Evolutionary conservation across 2,329 filamentous ascomycete genomes (phyloP), one percentile per base, ranked within the genome.

Genomic region (Curvularia sp.): DNA sequence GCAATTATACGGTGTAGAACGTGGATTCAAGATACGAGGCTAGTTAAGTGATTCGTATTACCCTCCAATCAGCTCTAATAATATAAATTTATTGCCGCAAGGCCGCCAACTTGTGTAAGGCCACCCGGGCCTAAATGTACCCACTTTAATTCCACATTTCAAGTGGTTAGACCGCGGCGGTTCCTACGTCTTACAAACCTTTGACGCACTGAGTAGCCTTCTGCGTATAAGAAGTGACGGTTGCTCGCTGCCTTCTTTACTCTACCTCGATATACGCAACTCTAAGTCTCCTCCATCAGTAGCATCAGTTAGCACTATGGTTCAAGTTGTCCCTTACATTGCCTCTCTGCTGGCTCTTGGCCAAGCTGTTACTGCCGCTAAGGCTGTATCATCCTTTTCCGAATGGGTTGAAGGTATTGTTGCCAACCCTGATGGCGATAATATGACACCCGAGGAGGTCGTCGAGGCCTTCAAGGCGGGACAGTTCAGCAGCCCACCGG

Each of bases 361-460:
- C 31, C 59, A 61, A 43, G 55, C 59, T 48, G 49, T 56, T 47
- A 38, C 33, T 53, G 52, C 59, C 18, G 55, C 59, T 28, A 61
- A 61, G 49, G 55, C 59, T 53, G 55, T 61, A 10, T 53, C 51
- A 38, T 61, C 59, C 47, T 61, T 58, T 53, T 56, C 59, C 15
- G 59, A 61, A 52, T 61, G 59, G 59, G 59, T 61, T 51, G 59
- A 61, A 49, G 59, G 59, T n/a, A 61, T 61, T 5, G 35, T 61
- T 43, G 48, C 55, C 42, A 50, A 61, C 30, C 55, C 59, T 20
- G 43, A 55, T 58, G 59, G 59, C 28, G 59, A 61, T 22, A 58
- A 61, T 39, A 61, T 61, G 59, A 58, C 59, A 47, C 59, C 59
- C 30, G 55, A 61, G 51, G 59, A 61, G 52, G 59, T 61, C 42